Conservation (phyloP, 345 rosid genomes). For the Eutrema heterophyllum region DNA sequence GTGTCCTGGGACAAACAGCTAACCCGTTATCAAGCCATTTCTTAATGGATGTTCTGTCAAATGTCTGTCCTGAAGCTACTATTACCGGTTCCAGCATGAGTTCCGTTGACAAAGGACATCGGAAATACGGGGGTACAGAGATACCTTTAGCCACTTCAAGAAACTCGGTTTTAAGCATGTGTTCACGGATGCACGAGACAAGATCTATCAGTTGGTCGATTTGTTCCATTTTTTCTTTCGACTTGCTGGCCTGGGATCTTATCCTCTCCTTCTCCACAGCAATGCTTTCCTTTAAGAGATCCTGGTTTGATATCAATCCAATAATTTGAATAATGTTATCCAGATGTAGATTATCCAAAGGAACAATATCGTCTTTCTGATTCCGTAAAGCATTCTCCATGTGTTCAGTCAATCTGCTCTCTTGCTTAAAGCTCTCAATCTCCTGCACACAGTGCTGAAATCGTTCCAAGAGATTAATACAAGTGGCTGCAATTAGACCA, state of each 20-base stretch:
- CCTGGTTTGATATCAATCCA: conserved; percentile 57
- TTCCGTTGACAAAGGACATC: conserved; percentile 82
- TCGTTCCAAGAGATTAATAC: conserved; percentile 28
- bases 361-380: conserved; percentile 42
- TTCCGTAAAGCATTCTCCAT: conserved; percentile 48
- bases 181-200: conserved; percentile 56
- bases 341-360: conserved; percentile 43
- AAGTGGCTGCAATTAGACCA: conserved; percentile 5
- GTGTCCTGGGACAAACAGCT: conserved; percentile 83
- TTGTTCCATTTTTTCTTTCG: conserved; percentile 38
- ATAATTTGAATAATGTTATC: conserved; percentile 50
- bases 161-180: conserved; percentile 51
- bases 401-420: conserved; percentile 32
- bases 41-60: conserved; percentile 79
- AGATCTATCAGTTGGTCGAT: conserved; percentile 50
- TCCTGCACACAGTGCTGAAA: conserved; percentile 66
- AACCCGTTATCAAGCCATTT: conserved; percentile 83
- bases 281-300: conserved; percentile 68
- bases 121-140: conserved; percentile 67
- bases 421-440: conserved; percentile 47
- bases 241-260: conserved; percentile 33
- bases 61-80: conserved; percentile 94
- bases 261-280: conserved; percentile 80
- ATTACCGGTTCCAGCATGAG: conserved; percentile 94
- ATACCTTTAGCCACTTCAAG: conserved; percentile 55